Conservation (phyloP, 2,329 filamentous ascomycete genomes). For the Ceratocystis smalleyi region DNA sequence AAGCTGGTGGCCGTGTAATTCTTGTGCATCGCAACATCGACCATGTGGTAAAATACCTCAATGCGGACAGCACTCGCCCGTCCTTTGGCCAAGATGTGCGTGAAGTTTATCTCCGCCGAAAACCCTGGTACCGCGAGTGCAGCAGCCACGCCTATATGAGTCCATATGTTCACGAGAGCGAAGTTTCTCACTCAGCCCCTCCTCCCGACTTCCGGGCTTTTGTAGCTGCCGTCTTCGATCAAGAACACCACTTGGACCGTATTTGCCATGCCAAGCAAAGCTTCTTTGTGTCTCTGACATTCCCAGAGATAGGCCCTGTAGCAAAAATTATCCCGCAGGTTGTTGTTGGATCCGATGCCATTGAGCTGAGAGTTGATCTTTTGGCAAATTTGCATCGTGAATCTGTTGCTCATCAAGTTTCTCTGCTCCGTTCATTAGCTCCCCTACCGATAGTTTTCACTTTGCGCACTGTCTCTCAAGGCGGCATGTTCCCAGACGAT, state of each 20-base stretch:
- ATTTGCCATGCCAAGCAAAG: constrained; percentile 47
- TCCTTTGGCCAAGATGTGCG: constrained; percentile 89
- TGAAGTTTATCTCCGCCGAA: constrained; percentile 75
- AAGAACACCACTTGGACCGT: constrained; percentile 32
- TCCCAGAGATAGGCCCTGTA: constrained; percentile 54
- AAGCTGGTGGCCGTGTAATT: constrained; percentile 66
- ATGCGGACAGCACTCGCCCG: constrained; percentile 75
- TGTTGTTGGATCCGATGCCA: constrained; percentile 75
- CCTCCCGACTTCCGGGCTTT: constrained; percentile 20
- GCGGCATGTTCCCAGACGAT: constrained; percentile 71
- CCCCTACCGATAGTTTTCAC: constrained; percentile 83
- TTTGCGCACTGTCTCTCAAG: constrained; percentile 69
- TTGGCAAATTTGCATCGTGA: constrained; percentile 61
- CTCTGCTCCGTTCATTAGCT: constrained; percentile 56
- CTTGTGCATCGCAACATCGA: constrained; percentile 78
- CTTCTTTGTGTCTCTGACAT: constrained; percentile 85
- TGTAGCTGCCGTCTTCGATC: constrained; percentile 20
- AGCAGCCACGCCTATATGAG: constrained; percentile 92
- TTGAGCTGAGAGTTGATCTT: constrained; percentile 86
- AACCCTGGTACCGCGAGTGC: constrained; percentile 80
- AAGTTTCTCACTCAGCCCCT: constrained; percentile 13
- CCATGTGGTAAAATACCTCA: constrained; percentile 75
- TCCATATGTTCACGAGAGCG: constrained; percentile 28
- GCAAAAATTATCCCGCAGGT: constrained; percentile 52
- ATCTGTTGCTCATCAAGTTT: constrained; percentile 67